These are phyloP conservation scores for Xylariaceae sp. DNA, from an alignment of 2,329 filamentous ascomycete species.

Conservation along the genomic window DNA sequence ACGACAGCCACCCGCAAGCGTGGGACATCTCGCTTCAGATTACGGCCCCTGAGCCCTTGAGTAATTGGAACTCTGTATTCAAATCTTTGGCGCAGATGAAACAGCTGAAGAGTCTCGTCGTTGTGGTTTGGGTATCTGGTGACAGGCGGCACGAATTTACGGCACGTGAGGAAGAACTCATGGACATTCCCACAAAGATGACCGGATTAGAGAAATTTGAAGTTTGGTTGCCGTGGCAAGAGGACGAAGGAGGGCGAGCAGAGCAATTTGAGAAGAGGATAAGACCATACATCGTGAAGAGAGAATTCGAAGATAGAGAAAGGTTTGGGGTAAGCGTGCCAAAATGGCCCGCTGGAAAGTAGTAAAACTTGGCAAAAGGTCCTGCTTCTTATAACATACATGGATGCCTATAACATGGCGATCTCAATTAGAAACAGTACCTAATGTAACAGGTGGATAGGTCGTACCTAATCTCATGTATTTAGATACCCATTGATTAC, in stretches of 20 bases:
- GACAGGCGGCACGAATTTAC: constrained; percentile 28
- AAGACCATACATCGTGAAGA: constrained; percentile 24
- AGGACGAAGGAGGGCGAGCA: constrained; percentile 11
- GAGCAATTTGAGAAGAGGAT: background rate
- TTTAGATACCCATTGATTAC: no score
- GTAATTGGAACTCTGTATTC: constrained; percentile 26
- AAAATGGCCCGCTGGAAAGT: constrained; percentile 23
- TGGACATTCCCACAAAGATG: constrained; percentile 27
- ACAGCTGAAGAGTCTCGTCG: constrained; percentile 22
- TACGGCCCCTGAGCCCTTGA: constrained; percentile 21
- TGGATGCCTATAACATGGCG: no score
- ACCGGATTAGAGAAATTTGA: constrained; percentile 26
- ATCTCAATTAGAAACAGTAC: background rate
- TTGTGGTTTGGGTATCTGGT: constrained; percentile 29
- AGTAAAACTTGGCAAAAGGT: background rate
- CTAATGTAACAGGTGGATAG: background rate
- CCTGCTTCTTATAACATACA: background rate
- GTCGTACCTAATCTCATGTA: background rate
- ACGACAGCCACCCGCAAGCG: constrained; percentile 26
- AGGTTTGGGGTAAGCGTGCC: constrained; percentile 29
- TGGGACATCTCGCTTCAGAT: constrained; percentile 28
- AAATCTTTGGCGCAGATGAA: constrained; percentile 25
- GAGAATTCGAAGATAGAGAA: constrained; percentile 23
- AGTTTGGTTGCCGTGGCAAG: constrained; percentile 29
- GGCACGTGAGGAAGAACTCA: constrained; percentile 23